Conservation (phyloP, 1,284 basidiomycete species). For the Polyporus tsugae region DNA sequence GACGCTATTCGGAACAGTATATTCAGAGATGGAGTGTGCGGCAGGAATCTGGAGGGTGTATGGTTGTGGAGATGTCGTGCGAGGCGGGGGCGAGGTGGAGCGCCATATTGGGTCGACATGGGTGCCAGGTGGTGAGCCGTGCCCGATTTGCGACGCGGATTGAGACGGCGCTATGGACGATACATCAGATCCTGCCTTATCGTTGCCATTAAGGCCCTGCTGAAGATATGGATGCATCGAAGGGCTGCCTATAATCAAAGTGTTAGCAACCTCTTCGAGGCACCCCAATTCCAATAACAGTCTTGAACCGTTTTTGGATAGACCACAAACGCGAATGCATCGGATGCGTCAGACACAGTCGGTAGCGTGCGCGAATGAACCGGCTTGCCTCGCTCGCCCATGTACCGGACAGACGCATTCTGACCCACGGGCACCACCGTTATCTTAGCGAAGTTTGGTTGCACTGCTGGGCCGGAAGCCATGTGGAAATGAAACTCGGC, state of each 20-base stretch:
- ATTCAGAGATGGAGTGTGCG: slow-evolving; percentile 63
- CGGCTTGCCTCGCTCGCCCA: too few species aligned
- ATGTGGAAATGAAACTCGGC: too few species aligned
- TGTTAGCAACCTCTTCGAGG: slow-evolving; percentile 12
- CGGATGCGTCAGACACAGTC: too few species aligned
- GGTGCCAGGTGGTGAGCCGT: slow-evolving; percentile 11
- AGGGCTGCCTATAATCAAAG: slow-evolving; percentile 24
- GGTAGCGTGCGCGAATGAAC: too few species aligned
- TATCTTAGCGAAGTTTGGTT: too few species aligned
- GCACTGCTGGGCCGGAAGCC: too few species aligned
- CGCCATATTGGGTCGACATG: slow-evolving; percentile 21
- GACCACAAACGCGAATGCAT: too few species aligned
- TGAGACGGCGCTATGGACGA: slow-evolving; percentile 54
- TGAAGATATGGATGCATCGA: slow-evolving; percentile 29
- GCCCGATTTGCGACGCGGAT: slow-evolving; percentile 50
- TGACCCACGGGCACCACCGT: too few species aligned
- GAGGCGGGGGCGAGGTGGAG: slow-evolving; percentile 12
- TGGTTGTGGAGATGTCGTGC: slow-evolving; percentile 26
- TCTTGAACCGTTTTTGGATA: too few species aligned
- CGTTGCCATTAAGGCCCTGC: slow-evolving; percentile 35
- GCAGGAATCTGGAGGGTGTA: slow-evolving; percentile 55
- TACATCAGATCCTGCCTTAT: slow-evolving; percentile 42
- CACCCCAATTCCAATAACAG: neutral
- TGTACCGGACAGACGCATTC: too few species aligned
- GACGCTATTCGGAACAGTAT: slow-evolving; percentile 48